Evolutionary conservation across 495 filamentous ascomycete species (phyloP), one percentile per base, ranked within the genome.

Genomic region (Xylaria flabelliformis): DNA sequence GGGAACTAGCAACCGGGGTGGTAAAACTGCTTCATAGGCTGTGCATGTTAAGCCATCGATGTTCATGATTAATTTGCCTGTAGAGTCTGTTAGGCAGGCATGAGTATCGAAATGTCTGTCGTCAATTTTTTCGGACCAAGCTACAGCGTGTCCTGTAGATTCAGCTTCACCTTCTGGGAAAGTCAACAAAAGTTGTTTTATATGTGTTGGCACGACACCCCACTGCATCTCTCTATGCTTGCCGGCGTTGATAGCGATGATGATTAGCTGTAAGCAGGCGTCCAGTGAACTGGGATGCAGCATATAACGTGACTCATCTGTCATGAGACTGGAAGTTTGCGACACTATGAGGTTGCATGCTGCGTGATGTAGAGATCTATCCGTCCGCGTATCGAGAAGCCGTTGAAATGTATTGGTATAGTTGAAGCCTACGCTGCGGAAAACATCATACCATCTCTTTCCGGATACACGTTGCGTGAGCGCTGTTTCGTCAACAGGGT

Each of bases 31-130:
- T 24, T 74, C 70, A 32, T 72, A 76, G 6, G 69, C 48, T 17
- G 59, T 72, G 59, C 72, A 76, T 39, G 68, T 74, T 3, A 76
- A 66, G 46, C 56, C 69, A 34, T 63, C 64, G 13, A 76, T 55
- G 39, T 74, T 61, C 15, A 75, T 21, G 19, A 76, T 24, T 32
- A 72, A 32, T 32, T 64, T 69, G 10, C 70, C 73, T 29, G 46
- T 41, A 17, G 51, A 26, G 21, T 42, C 74, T n/a, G 10, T 46
- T 19, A 76, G 65, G 12, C 24, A 70, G 50, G 32, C 55, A 46
- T 73, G 46, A 26, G 72, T 76, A 21, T 73, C 62, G 69, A 73
- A 76, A 19, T 59, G 34, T n/a, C 73, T 63, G 3, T 41, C 67
- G 10, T 67, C 65, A 19, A 50, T 51, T 7, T 41, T 61, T 32